phyloP scores from a whole-genome alignment of 305 asterid species.

The Lippia alba region DNA sequence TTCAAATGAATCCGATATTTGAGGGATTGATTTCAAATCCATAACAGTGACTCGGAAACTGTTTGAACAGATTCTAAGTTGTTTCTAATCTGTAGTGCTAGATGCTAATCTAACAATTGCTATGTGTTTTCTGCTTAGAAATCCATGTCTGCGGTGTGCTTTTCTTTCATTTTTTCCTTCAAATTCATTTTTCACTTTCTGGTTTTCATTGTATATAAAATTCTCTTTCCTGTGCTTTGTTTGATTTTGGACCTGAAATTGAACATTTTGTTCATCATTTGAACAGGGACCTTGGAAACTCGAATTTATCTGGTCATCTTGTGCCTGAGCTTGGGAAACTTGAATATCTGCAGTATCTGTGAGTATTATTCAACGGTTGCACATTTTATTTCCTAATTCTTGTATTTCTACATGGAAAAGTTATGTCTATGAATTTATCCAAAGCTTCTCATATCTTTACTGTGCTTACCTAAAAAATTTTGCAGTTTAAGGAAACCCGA shows the following conservation, averaged over 20 bases:
- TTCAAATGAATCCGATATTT: background rate
- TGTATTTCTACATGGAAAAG: slow-evolving; percentile 3
- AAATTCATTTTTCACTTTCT: slow-evolving; percentile 3
- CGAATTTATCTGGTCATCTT: slow-evolving; percentile 84
- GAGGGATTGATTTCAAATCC: background rate
- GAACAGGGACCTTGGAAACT: slow-evolving; percentile 93
- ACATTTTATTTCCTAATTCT: slow-evolving; percentile 12
- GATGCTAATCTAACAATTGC: no score
- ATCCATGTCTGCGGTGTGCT: no score
- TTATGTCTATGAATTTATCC: slow-evolving; percentile 14
- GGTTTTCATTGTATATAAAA: slow-evolving; percentile 11
- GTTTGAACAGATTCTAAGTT: no score
- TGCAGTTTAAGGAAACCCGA: slow-evolving; percentile 23
- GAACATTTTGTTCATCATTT: slow-evolving; percentile 26
- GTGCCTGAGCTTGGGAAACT: slow-evolving; percentile 94
- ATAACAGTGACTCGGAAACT: background rate
- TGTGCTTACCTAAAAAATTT: background rate
- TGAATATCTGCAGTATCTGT: slow-evolving; percentile 92
- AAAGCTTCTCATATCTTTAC: slow-evolving; percentile 16
- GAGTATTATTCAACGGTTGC: slow-evolving; percentile 42
- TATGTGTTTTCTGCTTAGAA: no score
- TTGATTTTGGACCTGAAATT: slow-evolving; percentile 24
- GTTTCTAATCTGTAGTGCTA: no score
- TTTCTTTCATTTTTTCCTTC: background rate
- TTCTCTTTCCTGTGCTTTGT: slow-evolving; percentile 18